Percentiles rank a stretch among this genome's conserved stretches.
Conservation (phyloP, 371 early-diverging fungal genomes). For the Rhizopus stolonifer region DNA sequence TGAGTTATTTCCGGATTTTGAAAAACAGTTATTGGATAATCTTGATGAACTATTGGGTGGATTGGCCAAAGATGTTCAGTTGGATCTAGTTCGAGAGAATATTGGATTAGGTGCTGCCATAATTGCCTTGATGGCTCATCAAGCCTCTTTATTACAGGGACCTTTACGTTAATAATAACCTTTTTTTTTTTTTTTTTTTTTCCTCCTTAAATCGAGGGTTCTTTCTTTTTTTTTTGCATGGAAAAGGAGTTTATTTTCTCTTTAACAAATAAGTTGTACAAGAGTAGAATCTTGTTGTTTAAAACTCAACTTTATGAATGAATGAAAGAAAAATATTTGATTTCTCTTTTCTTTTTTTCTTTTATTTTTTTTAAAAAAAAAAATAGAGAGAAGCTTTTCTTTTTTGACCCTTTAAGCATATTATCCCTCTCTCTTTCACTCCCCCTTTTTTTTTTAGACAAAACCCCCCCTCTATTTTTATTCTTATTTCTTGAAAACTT, state of each 20-base stretch:
- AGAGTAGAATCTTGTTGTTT: too few species aligned
- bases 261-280: too few species aligned
- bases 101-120: constrained; percentile 50
- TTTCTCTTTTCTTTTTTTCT: too few species aligned
- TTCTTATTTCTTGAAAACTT: constrained; percentile 15
- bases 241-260: too few species aligned
- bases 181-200: constrained; percentile 62
- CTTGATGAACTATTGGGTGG: constrained; percentile 70
- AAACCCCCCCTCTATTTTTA: too few species aligned
- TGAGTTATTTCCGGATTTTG: constrained; percentile 87
- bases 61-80: constrained; percentile 16
- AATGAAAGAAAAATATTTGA: too few species aligned
- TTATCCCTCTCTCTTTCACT: constrained; percentile 1
- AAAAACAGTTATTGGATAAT: constrained; percentile 62
- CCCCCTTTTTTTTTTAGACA: constrained; percentile 14
- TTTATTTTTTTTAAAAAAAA: too few species aligned
- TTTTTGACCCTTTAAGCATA: neutral
- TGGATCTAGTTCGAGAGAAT: constrained; percentile 36
- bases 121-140: constrained; percentile 45
- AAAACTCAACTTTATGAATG: too few species aligned
- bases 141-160: constrained; percentile 62
- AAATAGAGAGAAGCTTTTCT: too few species aligned
- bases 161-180: constrained; percentile 59
- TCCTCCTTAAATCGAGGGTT: too few species aligned
- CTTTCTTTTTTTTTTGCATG: too few species aligned